Evolutionary conservation across 805 yeast species (phyloP).

Genomic region (Lipomyces kockii): DNA sequence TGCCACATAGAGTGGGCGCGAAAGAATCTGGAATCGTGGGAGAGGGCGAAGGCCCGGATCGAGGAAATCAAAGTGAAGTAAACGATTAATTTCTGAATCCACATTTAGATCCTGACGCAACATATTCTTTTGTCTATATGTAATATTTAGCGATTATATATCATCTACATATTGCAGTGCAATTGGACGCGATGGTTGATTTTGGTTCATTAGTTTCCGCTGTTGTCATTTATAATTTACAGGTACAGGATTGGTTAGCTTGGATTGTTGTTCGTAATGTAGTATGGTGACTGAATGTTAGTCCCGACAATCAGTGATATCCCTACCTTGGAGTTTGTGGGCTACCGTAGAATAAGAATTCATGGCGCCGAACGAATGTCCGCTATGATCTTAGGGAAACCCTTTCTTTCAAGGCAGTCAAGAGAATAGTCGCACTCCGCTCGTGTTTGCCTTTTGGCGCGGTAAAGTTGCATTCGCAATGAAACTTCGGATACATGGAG

Average conservation of each 20-base stretch:
- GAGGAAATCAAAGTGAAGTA: conserved; percentile 36
- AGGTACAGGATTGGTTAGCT: not conserved
- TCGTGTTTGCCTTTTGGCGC: too few relatives aligned
- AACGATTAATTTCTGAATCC: not conserved
- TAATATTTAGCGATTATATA: not conserved
- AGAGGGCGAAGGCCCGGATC: conserved; percentile 53
- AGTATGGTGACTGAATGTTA: too few relatives aligned
- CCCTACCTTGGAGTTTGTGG: too few relatives aligned
- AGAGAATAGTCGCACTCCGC: too few relatives aligned
- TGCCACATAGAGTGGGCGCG: conserved; percentile 68
- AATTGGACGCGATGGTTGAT: not conserved
- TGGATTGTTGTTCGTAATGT: not conserved
- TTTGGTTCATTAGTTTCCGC: not conserved
- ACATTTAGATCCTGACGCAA: not conserved
- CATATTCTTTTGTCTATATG: conserved; percentile 1
- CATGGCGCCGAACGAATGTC: too few relatives aligned
- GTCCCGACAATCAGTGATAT: too few relatives aligned
- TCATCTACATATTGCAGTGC: not conserved
- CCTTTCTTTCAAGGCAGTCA: too few relatives aligned
- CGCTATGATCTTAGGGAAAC: too few relatives aligned
- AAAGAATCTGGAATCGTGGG: conserved; percentile 70
- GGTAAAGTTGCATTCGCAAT: too few relatives aligned
- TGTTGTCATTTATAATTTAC: not conserved
- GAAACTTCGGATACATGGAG: too few relatives aligned
- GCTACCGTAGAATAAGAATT: too few relatives aligned